Evolutionary conservation across 306 rosid species (phyloP).

Genomic region (Fragaria iinumae): DNA sequence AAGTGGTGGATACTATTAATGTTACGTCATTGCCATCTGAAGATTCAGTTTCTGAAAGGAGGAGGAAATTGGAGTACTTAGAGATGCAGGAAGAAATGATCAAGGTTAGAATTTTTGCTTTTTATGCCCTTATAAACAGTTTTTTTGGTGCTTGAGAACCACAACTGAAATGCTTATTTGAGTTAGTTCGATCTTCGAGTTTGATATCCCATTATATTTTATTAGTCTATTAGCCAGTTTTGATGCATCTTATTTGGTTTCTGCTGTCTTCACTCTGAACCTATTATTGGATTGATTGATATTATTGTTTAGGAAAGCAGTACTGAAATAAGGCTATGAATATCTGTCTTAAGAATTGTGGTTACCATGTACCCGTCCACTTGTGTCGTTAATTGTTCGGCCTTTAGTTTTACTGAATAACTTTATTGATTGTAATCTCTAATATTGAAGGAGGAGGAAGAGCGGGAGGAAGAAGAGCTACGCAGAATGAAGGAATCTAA

Average conservation of each 20-base stretch:
- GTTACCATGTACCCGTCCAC: slow-evolving; percentile 14
- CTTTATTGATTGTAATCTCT: neutral
- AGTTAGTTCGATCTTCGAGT: neutral
- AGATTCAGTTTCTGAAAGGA: slow-evolving; percentile 87
- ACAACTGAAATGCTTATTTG: neutral
- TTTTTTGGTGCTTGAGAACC: neutral
- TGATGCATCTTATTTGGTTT: slow-evolving; percentile 23
- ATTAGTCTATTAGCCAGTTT: neutral
- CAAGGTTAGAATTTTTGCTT: slow-evolving; percentile 54
- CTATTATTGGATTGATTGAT: slow-evolving; percentile 5
- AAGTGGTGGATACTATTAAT: slow-evolving; percentile 89
- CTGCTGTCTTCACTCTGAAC: slow-evolving; percentile 5
- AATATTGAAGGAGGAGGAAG: slow-evolving; percentile 73
- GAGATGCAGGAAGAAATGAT: slow-evolving; percentile 92
- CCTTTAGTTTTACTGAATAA: slow-evolving; percentile 22
- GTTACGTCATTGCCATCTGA: slow-evolving; percentile 87
- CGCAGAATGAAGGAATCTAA: slow-evolving; percentile 55
- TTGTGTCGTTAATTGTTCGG: slow-evolving; percentile 13
- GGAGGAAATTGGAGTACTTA: slow-evolving; percentile 91
- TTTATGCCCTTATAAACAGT: slow-evolving; percentile 14
- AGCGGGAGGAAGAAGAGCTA: slow-evolving; percentile 65
- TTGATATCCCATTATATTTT: neutral
- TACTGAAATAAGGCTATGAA: neutral
- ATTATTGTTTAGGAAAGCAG: neutral
- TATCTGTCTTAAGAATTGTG: neutral